phyloP scores from a whole-genome alignment of 192 early-diverging fungal species.

The Coemansia sp. region DNA sequence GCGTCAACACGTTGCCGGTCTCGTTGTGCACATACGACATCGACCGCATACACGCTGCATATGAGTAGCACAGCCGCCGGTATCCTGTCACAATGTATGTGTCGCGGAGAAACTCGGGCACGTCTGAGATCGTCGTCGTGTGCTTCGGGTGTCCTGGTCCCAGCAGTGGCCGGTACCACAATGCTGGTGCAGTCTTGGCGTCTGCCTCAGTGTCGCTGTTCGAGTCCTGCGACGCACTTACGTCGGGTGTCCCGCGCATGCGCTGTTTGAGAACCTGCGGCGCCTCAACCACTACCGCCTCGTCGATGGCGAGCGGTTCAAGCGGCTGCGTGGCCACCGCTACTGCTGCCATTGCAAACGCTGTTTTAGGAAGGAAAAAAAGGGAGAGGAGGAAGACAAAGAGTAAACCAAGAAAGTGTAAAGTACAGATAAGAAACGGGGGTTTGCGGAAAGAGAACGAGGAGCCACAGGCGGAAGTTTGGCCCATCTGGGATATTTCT shows the following conservation, averaged over 20 bases:
- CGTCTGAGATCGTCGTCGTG: conserved; percentile 52
- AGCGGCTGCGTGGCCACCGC: conserved; percentile 11
- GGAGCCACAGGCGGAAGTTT: no score
- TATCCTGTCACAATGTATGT: conserved; percentile 79
- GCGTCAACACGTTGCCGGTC: conserved; percentile 87
- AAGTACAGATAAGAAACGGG: no score
- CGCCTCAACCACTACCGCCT: conserved; percentile 6
- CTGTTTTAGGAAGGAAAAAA: no score
- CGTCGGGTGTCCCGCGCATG: conserved; percentile 1
- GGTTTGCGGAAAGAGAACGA: no score
- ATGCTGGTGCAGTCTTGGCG: neutral
- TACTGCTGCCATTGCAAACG: conserved; percentile 8
- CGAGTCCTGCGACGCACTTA: no score
- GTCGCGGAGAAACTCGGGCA: conserved; percentile 78
- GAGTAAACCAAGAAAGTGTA: no score
- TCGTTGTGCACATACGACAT: conserved; percentile 89
- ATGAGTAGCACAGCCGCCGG: conserved; percentile 73
- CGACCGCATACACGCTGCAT: conserved; percentile 68
- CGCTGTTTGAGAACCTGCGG: conserved; percentile 3
- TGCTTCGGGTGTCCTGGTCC: conserved; percentile 46
- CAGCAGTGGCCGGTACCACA: conserved; percentile 35
- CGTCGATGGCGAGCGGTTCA: conserved; percentile 4
- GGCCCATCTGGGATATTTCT: no score
- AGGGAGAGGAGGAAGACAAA: no score
- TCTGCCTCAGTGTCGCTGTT: no score